A percentile compares a stretch with the other conserved stretches of the same genome.
These are phyloP conservation scores for Acidiella bohemica DNA, from an alignment of 495 filamentous ascomycete genomes.

Conservation along the genomic window DNA sequence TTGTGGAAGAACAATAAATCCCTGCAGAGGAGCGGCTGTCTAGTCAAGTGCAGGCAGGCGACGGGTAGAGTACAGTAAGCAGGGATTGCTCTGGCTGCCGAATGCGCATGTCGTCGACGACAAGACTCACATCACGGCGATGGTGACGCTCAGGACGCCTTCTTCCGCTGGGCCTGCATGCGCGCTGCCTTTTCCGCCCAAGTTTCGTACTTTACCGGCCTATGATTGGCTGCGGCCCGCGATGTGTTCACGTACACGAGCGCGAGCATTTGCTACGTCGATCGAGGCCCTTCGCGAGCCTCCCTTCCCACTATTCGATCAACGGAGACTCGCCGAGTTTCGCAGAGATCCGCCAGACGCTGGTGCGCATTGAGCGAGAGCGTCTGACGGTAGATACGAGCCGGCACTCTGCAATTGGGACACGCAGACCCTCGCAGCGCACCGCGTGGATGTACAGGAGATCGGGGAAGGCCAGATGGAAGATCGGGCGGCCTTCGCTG, in stretches of 20 bases:
- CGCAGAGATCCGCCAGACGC: too few species aligned
- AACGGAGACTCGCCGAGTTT: too few species aligned
- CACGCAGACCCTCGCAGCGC: too few species aligned
- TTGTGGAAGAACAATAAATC: neutral
- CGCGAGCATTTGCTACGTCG: neutral
- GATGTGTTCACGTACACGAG: too few species aligned
- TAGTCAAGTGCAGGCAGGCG: neutral
- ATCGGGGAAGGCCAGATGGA: too few species aligned
- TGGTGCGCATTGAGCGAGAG: too few species aligned
- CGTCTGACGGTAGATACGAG: too few species aligned
- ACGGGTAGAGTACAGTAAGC: too few species aligned
- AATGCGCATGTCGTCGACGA: neutral
- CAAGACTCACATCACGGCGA: neutral
- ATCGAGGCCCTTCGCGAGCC: neutral
- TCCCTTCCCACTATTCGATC: too few species aligned
- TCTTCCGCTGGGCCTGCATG: neutral
- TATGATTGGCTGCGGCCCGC: neutral
- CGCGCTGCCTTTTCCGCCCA: neutral
- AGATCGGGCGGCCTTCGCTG: too few species aligned
- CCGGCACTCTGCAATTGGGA: too few species aligned
- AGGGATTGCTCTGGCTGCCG: neutral
- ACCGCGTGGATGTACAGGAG: too few species aligned
- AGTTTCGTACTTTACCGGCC: neutral
- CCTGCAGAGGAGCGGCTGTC: neutral
- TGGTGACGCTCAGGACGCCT: neutral